These are phyloP conservation scores for Paramecium caudatum DNA, from an alignment of 73 alveolate genomes.

Conservation along the genomic window DNA sequence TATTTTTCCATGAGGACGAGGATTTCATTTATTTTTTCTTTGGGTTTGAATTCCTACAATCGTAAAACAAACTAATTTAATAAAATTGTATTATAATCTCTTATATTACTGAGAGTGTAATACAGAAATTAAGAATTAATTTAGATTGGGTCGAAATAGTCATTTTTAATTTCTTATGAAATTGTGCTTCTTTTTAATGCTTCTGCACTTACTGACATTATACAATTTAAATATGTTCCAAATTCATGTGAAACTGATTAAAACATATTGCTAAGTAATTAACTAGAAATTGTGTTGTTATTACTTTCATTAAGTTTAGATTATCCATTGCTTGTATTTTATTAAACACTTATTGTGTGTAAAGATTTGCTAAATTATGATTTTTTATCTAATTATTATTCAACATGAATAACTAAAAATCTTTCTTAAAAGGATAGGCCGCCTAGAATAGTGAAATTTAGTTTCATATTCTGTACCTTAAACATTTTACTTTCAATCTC, in stretches of 20 bases:
- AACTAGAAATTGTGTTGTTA: neutral
- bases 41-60: slow-evolving; percentile 44
- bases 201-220: neutral
- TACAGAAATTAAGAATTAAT: slow-evolving; percentile 15
- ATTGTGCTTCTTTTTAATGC: neutral
- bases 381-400: slow-evolving; percentile 18
- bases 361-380: slow-evolving; percentile 4
- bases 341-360: slow-evolving; percentile 17
- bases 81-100: slow-evolving; percentile 37
- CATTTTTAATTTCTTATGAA: neutral
- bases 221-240: slow-evolving; percentile 53
- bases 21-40: neutral
- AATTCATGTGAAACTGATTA: slow-evolving; percentile 63
- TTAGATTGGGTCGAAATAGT: slow-evolving; percentile 9
- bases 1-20: neutral
- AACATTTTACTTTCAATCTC: slow-evolving; percentile 45
- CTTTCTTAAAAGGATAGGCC: neutral
- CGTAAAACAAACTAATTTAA: neutral
- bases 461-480: slow-evolving; percentile 1
- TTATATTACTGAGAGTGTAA: neutral
- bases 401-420: neutral
- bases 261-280: neutral
- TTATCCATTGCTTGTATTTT: neutral
- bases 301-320: neutral
- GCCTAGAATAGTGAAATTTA: neutral